These are phyloP conservation scores for Nitzschia inconspicua DNA, from an alignment of 108 stramenopile genomes.

Conservation along the genomic window DNA sequence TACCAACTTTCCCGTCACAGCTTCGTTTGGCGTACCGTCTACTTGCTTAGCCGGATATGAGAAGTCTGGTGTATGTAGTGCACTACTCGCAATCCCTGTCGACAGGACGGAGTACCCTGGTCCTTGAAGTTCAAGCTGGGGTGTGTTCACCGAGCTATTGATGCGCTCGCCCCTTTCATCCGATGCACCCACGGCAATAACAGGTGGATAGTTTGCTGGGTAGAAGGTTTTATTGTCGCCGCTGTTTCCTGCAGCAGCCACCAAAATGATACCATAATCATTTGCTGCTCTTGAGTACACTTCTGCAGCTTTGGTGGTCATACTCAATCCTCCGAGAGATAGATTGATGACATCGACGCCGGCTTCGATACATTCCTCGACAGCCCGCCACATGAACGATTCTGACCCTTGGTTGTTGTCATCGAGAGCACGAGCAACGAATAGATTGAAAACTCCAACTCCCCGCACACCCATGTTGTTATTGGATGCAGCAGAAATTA, in stretches of 20 bases:
- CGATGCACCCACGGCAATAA: not conserved
- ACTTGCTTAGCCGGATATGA: too few species aligned
- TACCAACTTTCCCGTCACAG: too few species aligned
- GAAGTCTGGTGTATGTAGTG: too few species aligned
- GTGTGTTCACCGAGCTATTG: not conserved
- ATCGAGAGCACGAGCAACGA: not conserved
- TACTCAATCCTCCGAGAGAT: too few species aligned
- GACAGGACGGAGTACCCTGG: not conserved
- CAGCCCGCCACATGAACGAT: not conserved
- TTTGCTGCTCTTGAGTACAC: not conserved
- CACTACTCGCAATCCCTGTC: not conserved
- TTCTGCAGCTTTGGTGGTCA: not conserved
- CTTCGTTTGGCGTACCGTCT: too few species aligned
- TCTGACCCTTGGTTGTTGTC: not conserved
- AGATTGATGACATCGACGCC: not conserved
- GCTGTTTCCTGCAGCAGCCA: not conserved
- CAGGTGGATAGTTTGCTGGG: not conserved
- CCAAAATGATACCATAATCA: not conserved
- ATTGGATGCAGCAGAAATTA: not conserved
- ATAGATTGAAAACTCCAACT: too few species aligned
- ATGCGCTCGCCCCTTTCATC: not conserved
- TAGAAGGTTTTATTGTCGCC: not conserved
- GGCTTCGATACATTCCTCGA: not conserved
- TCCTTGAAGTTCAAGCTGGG: not conserved
- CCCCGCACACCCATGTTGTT: too few species aligned